Percentiles rank a stretch among this genome's conserved stretches.
Evolutionary conservation across 768 basidiomycete genomes (phyloP).

Genomic region (Russula dissimulans): DNA sequence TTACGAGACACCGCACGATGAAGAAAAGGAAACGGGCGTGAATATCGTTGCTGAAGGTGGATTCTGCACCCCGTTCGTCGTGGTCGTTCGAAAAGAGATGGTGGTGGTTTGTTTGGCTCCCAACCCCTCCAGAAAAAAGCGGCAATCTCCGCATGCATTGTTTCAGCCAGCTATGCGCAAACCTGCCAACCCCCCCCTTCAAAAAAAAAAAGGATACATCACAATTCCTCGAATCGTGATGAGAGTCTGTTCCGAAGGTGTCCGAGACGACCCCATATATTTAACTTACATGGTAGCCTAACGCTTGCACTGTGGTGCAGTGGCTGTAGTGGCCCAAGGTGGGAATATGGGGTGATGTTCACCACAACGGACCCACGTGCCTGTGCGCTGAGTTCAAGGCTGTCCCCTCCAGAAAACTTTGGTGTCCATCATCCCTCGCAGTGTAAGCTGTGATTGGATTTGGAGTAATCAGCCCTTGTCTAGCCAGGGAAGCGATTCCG

Average conservation of each 20-base stretch:
- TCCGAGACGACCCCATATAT: background rate
- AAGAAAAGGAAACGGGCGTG: slow-evolving; percentile 25
- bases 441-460: slow-evolving; percentile 54
- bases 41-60: slow-evolving; percentile 1
- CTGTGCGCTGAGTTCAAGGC: slow-evolving; percentile 88
- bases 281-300: accelerated
- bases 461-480: slow-evolving; percentile 82
- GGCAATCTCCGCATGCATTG: background rate
- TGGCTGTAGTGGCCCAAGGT: slow-evolving; percentile 74
- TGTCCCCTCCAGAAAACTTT: slow-evolving; percentile 94
- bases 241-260: too few relatives aligned
- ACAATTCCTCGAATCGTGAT: too few relatives aligned
- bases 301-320: slow-evolving; percentile 38
- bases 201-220: background rate
- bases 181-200: too few relatives aligned
- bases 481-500: slow-evolving; percentile 91
- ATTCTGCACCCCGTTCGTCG: background rate
- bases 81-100: background rate
- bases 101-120: slow-evolving; percentile 4
- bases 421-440: slow-evolving; percentile 59
- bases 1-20: slow-evolving; percentile 81
- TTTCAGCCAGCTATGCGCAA: too few relatives aligned
- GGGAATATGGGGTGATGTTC: slow-evolving; percentile 67
- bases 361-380: slow-evolving; percentile 47
- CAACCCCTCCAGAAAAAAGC: background rate